These are phyloP conservation scores for Capsella bursapastoris DNA, from an alignment of 345 rosid species.

Conservation along the genomic window DNA sequence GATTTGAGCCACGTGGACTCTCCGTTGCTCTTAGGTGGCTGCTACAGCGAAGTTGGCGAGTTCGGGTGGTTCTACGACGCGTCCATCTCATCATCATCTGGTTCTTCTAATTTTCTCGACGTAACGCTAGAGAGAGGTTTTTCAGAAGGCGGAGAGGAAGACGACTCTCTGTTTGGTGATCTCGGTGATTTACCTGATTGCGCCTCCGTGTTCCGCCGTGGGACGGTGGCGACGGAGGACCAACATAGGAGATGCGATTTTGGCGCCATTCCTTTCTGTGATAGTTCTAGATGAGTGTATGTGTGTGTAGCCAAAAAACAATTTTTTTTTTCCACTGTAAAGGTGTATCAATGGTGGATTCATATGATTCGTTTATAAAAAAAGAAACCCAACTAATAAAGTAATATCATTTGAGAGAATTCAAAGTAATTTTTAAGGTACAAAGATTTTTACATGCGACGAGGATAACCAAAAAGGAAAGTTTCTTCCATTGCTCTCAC, in stretches of 20 bases:
- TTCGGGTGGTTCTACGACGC: constrained; percentile 66
- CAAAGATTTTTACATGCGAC: constrained; percentile 12
- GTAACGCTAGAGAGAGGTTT: constrained; percentile 43
- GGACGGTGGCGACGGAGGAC: constrained; percentile 38
- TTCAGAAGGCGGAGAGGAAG: constrained; percentile 50
- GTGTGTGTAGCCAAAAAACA: constrained; percentile 31
- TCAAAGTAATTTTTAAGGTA: background rate
- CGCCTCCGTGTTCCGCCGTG: constrained; percentile 59
- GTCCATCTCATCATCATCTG: constrained; percentile 48
- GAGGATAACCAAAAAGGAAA: constrained; percentile 39
- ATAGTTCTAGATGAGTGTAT: constrained; percentile 47
- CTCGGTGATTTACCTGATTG: constrained; percentile 82
- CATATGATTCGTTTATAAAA: constrained; percentile 27
- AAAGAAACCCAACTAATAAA: constrained; percentile 28
- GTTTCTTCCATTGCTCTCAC: constrained; percentile 57
- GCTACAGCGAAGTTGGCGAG: constrained; percentile 49
- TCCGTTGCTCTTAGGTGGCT: constrained; percentile 45
- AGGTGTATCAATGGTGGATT: constrained; percentile 40
- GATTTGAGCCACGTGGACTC: constrained; percentile 49
- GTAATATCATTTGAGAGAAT: constrained; percentile 16
- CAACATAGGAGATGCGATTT: constrained; percentile 46
- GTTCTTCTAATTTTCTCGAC: constrained; percentile 36
- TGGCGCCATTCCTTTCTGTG: constrained; percentile 49
- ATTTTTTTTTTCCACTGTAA: constrained; percentile 35
- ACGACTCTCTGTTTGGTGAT: constrained; percentile 67